Percentiles rank a stretch among this genome's conserved stretches.
These are phyloP conservation scores for Trichoderma afroharzianum DNA, from an alignment of 2,329 filamentous ascomycete species.

Conservation along the genomic window DNA sequence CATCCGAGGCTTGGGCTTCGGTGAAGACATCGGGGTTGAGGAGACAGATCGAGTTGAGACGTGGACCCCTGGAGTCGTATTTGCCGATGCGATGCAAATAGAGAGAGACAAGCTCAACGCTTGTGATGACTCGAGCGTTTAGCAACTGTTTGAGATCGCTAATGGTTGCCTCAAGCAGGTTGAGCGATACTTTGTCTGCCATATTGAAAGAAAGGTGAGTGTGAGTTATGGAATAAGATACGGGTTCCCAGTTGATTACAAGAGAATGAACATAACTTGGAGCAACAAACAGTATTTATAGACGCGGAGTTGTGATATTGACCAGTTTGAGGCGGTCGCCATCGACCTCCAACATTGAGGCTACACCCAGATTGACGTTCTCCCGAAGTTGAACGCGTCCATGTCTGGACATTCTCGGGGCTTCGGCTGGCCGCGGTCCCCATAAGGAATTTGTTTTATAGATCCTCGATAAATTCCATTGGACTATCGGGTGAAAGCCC, in stretches of 20 bases:
- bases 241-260: neutral
- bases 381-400: neutral
- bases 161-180: neutral
- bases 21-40: neutral
- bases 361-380: neutral
- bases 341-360: neutral
- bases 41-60: neutral
- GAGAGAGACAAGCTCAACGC: neutral
- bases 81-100: neutral
- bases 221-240: neutral
- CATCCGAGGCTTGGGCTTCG: neutral
- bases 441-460: neutral
- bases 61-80: neutral
- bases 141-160: neutral
- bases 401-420: neutral
- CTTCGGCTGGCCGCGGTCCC: neutral
- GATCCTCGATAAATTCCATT: neutral
- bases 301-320: neutral
- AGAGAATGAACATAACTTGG: neutral
- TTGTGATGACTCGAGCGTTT: neutral
- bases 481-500: neutral
- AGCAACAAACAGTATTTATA: neutral
- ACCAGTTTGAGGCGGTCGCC: neutral
- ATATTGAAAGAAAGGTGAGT: neutral
- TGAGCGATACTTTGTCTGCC: neutral